phyloP scores from a whole-genome alignment of 768 basidiomycete species.

The Mycena haematopus region DNA sequence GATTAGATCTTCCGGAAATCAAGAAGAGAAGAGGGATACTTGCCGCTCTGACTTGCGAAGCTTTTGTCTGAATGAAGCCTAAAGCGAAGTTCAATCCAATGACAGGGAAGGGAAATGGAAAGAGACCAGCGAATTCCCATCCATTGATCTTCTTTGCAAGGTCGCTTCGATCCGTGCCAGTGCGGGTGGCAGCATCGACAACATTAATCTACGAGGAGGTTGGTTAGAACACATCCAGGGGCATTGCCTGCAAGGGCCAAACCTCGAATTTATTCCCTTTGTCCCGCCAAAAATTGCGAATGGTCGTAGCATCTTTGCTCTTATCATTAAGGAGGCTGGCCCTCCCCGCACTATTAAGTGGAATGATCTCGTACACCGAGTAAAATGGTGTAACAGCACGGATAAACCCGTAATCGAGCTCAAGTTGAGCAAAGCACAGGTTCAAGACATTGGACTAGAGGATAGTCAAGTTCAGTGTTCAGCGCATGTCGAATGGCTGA shows the following conservation, averaged over 20 bases:
- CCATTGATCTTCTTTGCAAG: constrained; percentile 43
- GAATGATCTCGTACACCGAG: constrained; percentile 46
- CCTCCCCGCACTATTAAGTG: constrained; percentile 35
- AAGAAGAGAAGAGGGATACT: constrained; percentile 1
- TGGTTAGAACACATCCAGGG: not conserved
- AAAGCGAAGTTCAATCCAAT: not conserved
- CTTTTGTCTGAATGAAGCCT: constrained; percentile 42
- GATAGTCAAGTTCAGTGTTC: not conserved
- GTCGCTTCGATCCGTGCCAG: constrained; percentile 38
- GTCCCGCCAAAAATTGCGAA: constrained; percentile 40
- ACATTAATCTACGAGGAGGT: constrained; percentile 46
- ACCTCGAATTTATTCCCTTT: constrained; percentile 20
- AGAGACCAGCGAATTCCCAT: constrained; percentile 47
- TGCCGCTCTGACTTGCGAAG: constrained; percentile 47
- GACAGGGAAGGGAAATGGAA: no score
- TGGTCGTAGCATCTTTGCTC: constrained; percentile 39
- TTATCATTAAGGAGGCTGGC: constrained; percentile 38
- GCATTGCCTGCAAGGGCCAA: not conserved
- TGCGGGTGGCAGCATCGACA: constrained; percentile 34
- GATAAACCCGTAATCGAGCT: constrained; percentile 51
- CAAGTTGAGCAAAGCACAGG: constrained; percentile 53
- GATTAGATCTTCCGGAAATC: not conserved
- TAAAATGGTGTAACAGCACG: constrained; percentile 56
- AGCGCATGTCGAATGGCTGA: not conserved
- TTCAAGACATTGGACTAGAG: constrained; percentile 47